Evolutionary conservation across 768 basidiomycete genomes (phyloP).

Genomic region (Lentinula aciculospora): DNA sequence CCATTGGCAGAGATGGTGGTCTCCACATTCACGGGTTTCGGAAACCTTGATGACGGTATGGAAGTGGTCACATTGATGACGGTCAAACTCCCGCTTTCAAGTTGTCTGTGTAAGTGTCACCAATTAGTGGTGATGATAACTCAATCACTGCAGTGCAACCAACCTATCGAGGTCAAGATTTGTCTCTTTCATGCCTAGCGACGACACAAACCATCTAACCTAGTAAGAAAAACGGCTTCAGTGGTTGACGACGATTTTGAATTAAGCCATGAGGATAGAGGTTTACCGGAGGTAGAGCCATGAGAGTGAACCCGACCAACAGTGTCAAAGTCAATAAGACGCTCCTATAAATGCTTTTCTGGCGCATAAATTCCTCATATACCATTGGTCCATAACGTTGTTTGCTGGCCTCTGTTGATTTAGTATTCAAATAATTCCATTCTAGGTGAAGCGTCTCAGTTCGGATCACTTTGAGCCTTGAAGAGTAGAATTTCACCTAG

Average conservation of each 20-base stretch:
- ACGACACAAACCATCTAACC: slow-evolving; percentile 54
- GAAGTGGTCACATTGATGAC: slow-evolving; percentile 70
- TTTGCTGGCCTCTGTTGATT: slow-evolving; percentile 7
- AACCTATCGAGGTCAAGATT: slow-evolving; percentile 61
- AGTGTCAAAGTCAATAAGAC: not conserved
- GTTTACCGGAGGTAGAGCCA: slow-evolving; percentile 27
- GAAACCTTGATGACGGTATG: slow-evolving; percentile 29
- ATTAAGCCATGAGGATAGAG: slow-evolving; percentile 25
- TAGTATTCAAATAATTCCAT: slow-evolving; percentile 24
- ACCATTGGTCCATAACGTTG: slow-evolving; percentile 11
- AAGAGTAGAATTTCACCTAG: not conserved
- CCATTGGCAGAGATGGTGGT: slow-evolving; percentile 60
- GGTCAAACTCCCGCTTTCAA: slow-evolving; percentile 56
- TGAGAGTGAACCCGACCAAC: slow-evolving; percentile 30
- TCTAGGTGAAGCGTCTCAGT: not conserved
- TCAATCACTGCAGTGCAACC: slow-evolving; percentile 17
- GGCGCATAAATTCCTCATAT: slow-evolving; percentile 5
- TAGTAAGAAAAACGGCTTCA: slow-evolving; percentile 16
- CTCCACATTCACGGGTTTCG: slow-evolving; percentile 42
- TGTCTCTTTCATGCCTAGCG: slow-evolving; percentile 41
- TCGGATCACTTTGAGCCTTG: not conserved
- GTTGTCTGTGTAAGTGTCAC: slow-evolving; percentile 29
- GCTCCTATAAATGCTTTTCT: not conserved
- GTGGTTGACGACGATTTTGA: not conserved
- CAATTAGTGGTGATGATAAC: not conserved